phyloP scores from a whole-genome alignment of 345 rosid species.

The Salix koriyanagi region DNA sequence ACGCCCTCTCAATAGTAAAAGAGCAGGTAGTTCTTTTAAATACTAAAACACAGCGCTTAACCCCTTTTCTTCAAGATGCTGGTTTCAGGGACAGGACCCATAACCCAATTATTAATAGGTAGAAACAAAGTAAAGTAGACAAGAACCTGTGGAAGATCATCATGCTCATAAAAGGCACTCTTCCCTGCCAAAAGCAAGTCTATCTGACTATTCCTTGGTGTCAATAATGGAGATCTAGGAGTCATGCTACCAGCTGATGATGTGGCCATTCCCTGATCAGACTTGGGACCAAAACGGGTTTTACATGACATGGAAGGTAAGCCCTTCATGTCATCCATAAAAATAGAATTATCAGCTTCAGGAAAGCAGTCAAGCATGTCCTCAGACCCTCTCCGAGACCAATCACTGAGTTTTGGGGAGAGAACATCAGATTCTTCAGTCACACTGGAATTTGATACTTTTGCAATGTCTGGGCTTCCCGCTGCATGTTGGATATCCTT shows the following conservation, averaged over 20 bases:
- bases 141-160: constrained; percentile 82
- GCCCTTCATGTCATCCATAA: constrained; percentile 90
- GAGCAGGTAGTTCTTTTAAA: not conserved
- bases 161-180: constrained; percentile 72
- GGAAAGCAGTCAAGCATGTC: constrained; percentile 98
- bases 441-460: constrained; percentile 81
- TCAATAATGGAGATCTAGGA: constrained; percentile 90
- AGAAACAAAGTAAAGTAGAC: not conserved
- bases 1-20: not conserved
- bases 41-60: not conserved
- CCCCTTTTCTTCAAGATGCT: not conserved
- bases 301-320: constrained; percentile 89
- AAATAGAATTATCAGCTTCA: constrained; percentile 70
- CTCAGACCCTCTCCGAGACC: constrained; percentile 96
- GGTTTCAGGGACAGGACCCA: not conserved
- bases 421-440: constrained; percentile 81
- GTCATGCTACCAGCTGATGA: constrained; percentile 99
- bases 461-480: constrained; percentile 87
- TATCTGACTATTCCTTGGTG: constrained; percentile 88
- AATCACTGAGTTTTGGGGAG: constrained; percentile 95
- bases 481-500: constrained; percentile 64
- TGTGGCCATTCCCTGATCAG: constrained; percentile 96
- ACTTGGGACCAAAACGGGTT: constrained; percentile 93
- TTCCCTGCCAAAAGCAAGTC: constrained; percentile 83
- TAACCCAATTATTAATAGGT: not conserved